phyloP scores from a whole-genome alignment of 345 rosid species.

The Cardamine occulta region DNA sequence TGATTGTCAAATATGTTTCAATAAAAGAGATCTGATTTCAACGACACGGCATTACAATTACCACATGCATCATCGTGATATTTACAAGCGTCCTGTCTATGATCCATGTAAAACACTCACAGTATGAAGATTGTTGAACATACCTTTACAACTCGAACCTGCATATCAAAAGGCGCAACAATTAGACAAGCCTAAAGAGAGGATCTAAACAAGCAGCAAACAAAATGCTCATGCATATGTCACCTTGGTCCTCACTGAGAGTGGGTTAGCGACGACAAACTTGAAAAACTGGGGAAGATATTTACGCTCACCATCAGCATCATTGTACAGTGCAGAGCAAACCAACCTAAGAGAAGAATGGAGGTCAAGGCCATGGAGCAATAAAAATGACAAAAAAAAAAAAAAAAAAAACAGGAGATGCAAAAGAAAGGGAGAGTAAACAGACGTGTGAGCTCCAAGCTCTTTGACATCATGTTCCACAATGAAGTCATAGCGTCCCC shows the following conservation, averaged over 20 bases:
- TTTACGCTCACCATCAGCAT: conserved; percentile 85
- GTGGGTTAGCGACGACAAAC: conserved; percentile 88
- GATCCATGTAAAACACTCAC: not conserved
- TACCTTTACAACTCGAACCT: conserved; percentile 97
- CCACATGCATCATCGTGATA: conserved; percentile 12
- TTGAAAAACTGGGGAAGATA: conserved; percentile 98
- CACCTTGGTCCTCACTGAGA: conserved; percentile 94
- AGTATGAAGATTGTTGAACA: not conserved
- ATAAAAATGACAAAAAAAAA: not conserved
- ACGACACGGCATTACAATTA: not conserved
- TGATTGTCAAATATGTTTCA: not conserved
- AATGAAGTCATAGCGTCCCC: conserved; percentile 93
- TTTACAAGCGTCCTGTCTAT: not conserved
- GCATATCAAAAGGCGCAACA: conserved; percentile 43
- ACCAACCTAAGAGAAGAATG: conserved; percentile 62
- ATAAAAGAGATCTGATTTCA: not conserved
- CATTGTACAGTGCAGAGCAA: conserved; percentile 86
- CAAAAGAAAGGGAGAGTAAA: not conserved
- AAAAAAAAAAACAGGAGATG: not conserved
- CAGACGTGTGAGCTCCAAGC: conserved; percentile 97
- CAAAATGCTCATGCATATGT: not conserved
- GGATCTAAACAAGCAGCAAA: not conserved
- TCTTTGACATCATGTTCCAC: conserved; percentile 98
- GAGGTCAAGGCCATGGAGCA: not conserved
- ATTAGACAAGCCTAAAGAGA: conserved; percentile 22